Evolutionary conservation across 768 basidiomycete genomes (phyloP).

Genomic region (Podaxis pistillaris): DNA sequence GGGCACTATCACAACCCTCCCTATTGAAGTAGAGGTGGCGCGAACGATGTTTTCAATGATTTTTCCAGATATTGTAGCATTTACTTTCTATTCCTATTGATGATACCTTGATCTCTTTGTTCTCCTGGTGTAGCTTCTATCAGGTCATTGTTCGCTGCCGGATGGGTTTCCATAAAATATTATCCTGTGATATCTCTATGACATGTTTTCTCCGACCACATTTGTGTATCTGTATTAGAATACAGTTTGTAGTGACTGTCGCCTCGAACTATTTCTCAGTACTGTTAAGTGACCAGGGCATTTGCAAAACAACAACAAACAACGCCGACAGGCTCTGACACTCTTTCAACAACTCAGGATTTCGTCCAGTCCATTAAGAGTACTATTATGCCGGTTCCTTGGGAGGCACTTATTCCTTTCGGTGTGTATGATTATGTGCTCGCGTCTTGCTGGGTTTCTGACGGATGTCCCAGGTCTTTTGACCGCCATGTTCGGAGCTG

Average conservation of each 20-base stretch:
- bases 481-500: slow-evolving; percentile 85
- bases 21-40: not conserved
- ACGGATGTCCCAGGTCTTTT: slow-evolving; percentile 57
- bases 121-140: not conserved
- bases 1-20: not conserved
- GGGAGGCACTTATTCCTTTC: slow-evolving; percentile 96
- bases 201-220: too few species aligned
- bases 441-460: not conserved
- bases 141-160: not conserved
- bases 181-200: not conserved
- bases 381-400: slow-evolving; percentile 86
- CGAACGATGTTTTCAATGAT: not conserved
- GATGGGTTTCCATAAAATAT: not conserved
- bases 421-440: slow-evolving; percentile 44
- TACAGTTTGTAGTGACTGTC: not conserved
- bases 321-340: not conserved
- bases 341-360: slow-evolving; percentile 1
- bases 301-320: slow-evolving; percentile 14
- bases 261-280: not conserved
- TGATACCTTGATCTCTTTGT: not conserved
- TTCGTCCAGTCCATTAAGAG: not conserved
- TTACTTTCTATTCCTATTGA: not conserved
- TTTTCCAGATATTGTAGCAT: not conserved
- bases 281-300: not conserved
- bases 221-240: not conserved